Evolutionary conservation across 768 basidiomycete genomes (phyloP).

Genomic region (Agaricus sinodeliciosus): DNA sequence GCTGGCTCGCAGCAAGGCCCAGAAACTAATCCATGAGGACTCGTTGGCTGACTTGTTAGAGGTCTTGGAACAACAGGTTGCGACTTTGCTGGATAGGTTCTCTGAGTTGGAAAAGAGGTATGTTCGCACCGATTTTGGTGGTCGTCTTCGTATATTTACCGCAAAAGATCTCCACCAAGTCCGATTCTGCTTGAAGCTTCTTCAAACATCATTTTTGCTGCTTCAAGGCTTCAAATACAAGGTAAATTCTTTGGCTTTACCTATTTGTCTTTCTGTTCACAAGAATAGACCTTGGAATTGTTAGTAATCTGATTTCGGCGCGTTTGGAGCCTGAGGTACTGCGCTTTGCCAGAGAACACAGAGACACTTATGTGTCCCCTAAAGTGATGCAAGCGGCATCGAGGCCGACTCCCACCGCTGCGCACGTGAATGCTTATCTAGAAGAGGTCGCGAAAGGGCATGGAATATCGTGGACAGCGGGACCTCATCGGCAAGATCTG

Average conservation of each 20-base stretch:
- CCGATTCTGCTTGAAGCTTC: slow-evolving; percentile 58
- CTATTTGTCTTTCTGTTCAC: slow-evolving; percentile 8
- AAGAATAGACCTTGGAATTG: slow-evolving; percentile 45
- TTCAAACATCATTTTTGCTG: slow-evolving; percentile 60
- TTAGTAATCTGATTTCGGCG: slow-evolving; percentile 49
- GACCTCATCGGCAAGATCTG: slow-evolving; percentile 57
- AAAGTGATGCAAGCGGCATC: slow-evolving; percentile 49
- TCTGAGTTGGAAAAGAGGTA: slow-evolving; percentile 48
- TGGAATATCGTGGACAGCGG: slow-evolving; percentile 55
- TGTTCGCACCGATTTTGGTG: slow-evolving; percentile 14
- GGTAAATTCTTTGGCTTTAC: slow-evolving; percentile 30
- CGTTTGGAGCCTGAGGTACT: slow-evolving; percentile 53
- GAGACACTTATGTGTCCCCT: slow-evolving; percentile 47
- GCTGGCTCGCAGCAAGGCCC: slow-evolving; percentile 68
- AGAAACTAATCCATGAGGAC: slow-evolving; percentile 60
- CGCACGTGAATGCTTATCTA: slow-evolving; percentile 50
- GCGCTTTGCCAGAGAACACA: slow-evolving; percentile 43
- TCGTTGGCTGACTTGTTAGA: slow-evolving; percentile 55
- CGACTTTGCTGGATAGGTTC: slow-evolving; percentile 52
- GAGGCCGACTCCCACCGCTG: slow-evolving; percentile 47
- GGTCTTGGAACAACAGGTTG: slow-evolving; percentile 58
- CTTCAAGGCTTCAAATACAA: slow-evolving; percentile 48
- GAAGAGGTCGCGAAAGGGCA: slow-evolving; percentile 45
- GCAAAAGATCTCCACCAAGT: slow-evolving; percentile 33
- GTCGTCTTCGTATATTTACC: neutral